Conservation (phyloP, 495 filamentous ascomycete species). For the Neurospora sp. region DNA sequence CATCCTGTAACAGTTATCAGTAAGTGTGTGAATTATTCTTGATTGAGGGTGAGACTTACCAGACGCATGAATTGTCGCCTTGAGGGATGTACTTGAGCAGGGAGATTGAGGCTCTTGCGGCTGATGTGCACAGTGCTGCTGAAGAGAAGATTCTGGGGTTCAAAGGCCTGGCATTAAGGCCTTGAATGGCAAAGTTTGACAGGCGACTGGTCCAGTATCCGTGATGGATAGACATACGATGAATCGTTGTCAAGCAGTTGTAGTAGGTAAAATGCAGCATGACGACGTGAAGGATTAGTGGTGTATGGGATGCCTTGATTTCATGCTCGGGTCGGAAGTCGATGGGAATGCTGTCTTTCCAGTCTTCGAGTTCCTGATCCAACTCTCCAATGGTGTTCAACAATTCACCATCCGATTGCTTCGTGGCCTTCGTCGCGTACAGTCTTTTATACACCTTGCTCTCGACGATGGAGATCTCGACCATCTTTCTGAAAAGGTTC, state of each 20-base stretch:
- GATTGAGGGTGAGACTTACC: conserved; percentile 46
- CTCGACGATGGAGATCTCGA: conserved; percentile 81
- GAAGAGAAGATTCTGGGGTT: conserved; percentile 95
- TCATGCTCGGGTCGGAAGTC: conserved; percentile 94
- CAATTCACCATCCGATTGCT: conserved; percentile 85
- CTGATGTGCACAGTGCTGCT: conserved; percentile 81
- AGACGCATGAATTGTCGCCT: conserved; percentile 89
- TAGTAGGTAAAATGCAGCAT: conserved; percentile 95
- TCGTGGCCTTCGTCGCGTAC: conserved; percentile 86
- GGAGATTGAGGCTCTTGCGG: conserved; percentile 85
- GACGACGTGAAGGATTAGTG: conserved; percentile 83
- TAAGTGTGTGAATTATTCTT: background rate
- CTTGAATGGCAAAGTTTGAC: conserved; percentile 91
- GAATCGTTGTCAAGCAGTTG: conserved; percentile 94
- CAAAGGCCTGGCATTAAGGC: conserved; percentile 77
- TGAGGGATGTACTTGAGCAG: conserved; percentile 93
- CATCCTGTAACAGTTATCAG: conserved; percentile 50
- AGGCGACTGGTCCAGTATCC: conserved; percentile 96
- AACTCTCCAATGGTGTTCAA: conserved; percentile 94
- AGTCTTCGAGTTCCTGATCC: conserved; percentile 84
- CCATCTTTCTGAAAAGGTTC: conserved; percentile 88
- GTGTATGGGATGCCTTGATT: conserved; percentile 81
- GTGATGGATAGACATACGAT: conserved; percentile 96
- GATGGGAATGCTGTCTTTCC: conserved; percentile 90
- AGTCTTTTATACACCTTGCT: conserved; percentile 89